Percentiles rank a stretch among this genome's conserved stretches.
phyloP scores from a whole-genome alignment of 2,329 filamentous ascomycete species.

The Penicillium hordei region DNA sequence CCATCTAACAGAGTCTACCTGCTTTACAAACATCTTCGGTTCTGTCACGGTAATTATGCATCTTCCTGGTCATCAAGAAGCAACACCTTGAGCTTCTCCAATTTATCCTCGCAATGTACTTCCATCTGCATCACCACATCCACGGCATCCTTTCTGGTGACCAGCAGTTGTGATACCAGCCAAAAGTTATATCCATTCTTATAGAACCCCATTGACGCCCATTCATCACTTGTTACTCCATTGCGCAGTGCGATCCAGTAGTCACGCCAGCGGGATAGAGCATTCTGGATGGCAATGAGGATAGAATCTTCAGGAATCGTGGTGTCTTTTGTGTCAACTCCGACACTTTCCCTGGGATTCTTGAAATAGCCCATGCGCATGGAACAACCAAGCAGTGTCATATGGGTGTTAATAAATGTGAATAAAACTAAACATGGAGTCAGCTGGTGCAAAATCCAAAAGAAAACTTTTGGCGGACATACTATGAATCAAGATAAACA shows the following conservation, averaged over 20 bases:
- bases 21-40: background rate
- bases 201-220: slow-evolving; percentile 45
- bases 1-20: background rate
- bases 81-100: slow-evolving; percentile 43
- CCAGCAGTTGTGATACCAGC: slow-evolving; percentile 44
- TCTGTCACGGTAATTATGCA: background rate
- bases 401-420: slow-evolving; percentile 43
- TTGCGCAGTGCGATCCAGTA: slow-evolving; percentile 38
- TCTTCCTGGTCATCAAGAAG: slow-evolving; percentile 35
- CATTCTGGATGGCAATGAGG: slow-evolving; percentile 34
- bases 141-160: slow-evolving; percentile 45
- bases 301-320: slow-evolving; percentile 33
- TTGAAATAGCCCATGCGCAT: slow-evolving; percentile 18
- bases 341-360: slow-evolving; percentile 5
- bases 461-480: slow-evolving; percentile 13
- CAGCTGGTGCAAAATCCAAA: background rate
- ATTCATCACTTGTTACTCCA: slow-evolving; percentile 35
- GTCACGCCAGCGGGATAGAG: slow-evolving; percentile 41
- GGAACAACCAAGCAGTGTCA: slow-evolving; percentile 37
- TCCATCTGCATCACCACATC: slow-evolving; percentile 47
- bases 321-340: background rate
- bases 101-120: slow-evolving; percentile 46
- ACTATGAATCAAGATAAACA: slow-evolving; percentile 48
- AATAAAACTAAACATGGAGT: slow-evolving; percentile 35
- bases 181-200: slow-evolving; percentile 46